phyloP scores from a whole-genome alignment of 441 rosid species.

The Francoa sonchifolia region DNA sequence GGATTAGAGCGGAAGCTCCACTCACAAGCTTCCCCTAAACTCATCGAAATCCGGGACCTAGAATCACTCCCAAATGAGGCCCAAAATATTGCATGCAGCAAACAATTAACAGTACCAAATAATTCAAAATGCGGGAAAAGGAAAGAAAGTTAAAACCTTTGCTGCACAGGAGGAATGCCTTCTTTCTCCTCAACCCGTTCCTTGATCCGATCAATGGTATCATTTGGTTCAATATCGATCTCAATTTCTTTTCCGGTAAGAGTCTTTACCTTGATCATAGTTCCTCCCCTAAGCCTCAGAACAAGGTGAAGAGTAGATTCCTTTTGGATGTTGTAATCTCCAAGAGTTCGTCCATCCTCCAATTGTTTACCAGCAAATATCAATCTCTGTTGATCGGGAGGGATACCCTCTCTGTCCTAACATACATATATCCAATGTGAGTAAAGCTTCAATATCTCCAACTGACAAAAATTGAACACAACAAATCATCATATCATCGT shows the following conservation, averaged over 20 bases:
- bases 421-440: constrained; percentile 5
- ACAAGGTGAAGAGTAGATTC: constrained; percentile 89
- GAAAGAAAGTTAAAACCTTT: constrained; percentile 28
- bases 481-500: no score
- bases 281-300: constrained; percentile 89
- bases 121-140: constrained; percentile 1
- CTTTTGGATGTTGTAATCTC: constrained; percentile 80
- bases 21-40: no score
- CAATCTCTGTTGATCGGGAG: constrained; percentile 87
- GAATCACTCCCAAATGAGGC: not conserved
- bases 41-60: no score
- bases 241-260: constrained; percentile 90
- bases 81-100: not conserved
- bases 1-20: no score
- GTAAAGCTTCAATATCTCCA: not conserved
- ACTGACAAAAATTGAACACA: not conserved
- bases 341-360: constrained; percentile 85
- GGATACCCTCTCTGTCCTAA: constrained; percentile 88
- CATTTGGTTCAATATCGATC: constrained; percentile 86
- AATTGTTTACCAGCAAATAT: constrained; percentile 86
- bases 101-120: not conserved
- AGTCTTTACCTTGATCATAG: constrained; percentile 92
- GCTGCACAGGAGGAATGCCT: constrained; percentile 97
- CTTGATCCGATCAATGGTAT: constrained; percentile 89
- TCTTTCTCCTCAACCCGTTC: constrained; percentile 96